These are phyloP conservation scores for Pichia sp. DNA, from an alignment of 1,139 yeast species.

Conservation along the genomic window DNA sequence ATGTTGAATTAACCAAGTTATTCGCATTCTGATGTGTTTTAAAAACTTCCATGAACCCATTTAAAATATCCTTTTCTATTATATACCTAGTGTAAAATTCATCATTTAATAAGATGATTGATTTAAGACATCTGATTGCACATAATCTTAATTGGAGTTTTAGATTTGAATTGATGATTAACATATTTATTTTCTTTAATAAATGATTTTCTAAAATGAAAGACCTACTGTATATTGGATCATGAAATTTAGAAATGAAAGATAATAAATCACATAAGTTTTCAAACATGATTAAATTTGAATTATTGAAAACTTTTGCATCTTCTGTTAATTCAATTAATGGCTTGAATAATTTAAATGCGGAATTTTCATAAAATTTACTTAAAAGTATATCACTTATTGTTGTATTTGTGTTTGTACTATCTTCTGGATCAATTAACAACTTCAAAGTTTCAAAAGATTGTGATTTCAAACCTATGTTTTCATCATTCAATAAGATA, in stretches of 20 bases:
- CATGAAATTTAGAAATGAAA: constrained; percentile 62
- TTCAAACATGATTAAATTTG: constrained; percentile 9
- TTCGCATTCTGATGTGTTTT: constrained; percentile 45
- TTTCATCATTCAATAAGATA: constrained; percentile 55
- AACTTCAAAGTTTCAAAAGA: constrained; percentile 77
- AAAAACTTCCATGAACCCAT: constrained; percentile 45
- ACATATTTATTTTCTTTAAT: constrained; percentile 44
- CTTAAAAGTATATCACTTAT: constrained; percentile 46
- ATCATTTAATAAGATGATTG: constrained; percentile 55
- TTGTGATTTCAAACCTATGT: constrained; percentile 72
- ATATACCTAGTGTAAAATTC: constrained; percentile 51
- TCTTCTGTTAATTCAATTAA: constrained; percentile 29
- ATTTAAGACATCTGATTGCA: constrained; percentile 58
- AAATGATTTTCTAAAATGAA: constrained; percentile 56
- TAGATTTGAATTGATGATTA: constrained; percentile 33
- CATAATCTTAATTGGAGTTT: constrained; percentile 53
- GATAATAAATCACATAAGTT: constrained; percentile 64
- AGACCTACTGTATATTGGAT: constrained; percentile 45
- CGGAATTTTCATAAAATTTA: constrained; percentile 57
- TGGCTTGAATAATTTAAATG: constrained; percentile 50
- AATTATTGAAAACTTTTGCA: background rate
- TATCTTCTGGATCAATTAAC: constrained; percentile 48
- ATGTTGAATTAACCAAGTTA: constrained; percentile 68
- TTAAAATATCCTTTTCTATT: constrained; percentile 48
- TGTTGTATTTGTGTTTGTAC: constrained; percentile 4